phyloP scores from a whole-genome alignment of 2,329 filamentous ascomycete species.

The Aspergillus puulaauensis region DNA sequence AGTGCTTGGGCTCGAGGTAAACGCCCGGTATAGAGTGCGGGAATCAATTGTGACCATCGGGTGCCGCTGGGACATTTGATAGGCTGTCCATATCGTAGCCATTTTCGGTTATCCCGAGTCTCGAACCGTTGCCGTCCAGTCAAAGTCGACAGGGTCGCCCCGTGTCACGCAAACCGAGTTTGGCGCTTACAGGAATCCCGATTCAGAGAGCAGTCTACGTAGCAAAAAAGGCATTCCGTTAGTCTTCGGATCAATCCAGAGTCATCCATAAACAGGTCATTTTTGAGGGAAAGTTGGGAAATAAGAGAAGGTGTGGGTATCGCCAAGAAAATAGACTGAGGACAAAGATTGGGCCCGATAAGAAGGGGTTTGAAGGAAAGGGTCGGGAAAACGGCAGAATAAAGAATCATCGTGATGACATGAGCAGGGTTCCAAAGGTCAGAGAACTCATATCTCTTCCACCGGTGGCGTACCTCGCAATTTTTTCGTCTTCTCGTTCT shows the following conservation, averaged over 20 bases:
- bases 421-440: slow-evolving; percentile 34
- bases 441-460: slow-evolving; percentile 35
- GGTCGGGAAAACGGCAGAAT: background rate
- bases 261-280: slow-evolving; percentile 11
- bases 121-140: slow-evolving; percentile 7
- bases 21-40: background rate
- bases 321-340: slow-evolving; percentile 22
- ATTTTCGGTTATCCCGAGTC: slow-evolving; percentile 6
- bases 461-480: slow-evolving; percentile 75
- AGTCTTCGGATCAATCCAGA: slow-evolving; percentile 27
- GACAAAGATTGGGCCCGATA: background rate
- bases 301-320: slow-evolving; percentile 29
- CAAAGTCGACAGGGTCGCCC: slow-evolving; percentile 6
- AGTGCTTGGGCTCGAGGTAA: background rate
- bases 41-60: background rate
- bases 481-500: slow-evolving; percentile 98
- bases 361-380: background rate
- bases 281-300: slow-evolving; percentile 14
- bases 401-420: slow-evolving; percentile 32
- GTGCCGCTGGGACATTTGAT: background rate
- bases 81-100: slow-evolving; percentile 1
- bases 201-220: slow-evolving; percentile 49
- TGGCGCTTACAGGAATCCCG: slow-evolving; percentile 45
- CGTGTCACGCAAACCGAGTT: slow-evolving; percentile 12
- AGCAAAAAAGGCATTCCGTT: slow-evolving; percentile 29